A percentile compares a stretch with the other conserved stretches of the same genome.
phyloP scores from a whole-genome alignment of 208 protist genomes.

The Acanthamoeba castellanii region DNA sequence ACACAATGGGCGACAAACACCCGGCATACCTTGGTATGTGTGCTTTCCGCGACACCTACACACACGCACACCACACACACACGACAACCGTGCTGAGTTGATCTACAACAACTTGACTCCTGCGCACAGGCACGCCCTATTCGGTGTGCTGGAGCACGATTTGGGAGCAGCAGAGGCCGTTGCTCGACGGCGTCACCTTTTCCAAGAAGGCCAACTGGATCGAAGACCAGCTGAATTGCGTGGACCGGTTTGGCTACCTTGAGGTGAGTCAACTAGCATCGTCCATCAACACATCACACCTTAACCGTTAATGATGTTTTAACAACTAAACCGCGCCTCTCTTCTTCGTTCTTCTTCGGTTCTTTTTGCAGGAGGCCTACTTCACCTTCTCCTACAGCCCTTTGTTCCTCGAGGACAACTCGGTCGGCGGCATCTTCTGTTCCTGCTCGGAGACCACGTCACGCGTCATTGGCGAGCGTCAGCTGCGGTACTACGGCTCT shows the following conservation, averaged over 20 bases:
- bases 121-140: background rate
- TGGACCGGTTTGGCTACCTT: conserved; percentile 8
- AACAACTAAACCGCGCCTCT: background rate
- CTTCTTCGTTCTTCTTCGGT: background rate
- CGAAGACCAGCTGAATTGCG: conserved; percentile 11
- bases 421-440: conserved; percentile 2
- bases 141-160: conserved; percentile 35
- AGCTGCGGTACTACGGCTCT: background rate
- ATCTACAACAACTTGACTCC: background rate
- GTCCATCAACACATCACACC: background rate
- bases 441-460: conserved; percentile 21
- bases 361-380: conserved; percentile 32
- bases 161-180: background rate
- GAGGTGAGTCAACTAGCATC: background rate
- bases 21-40: background rate
- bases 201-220: background rate
- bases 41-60: too few relatives aligned
- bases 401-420: conserved; percentile 14
- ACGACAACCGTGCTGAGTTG: too few relatives aligned
- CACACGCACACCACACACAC: background rate
- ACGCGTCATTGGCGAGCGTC: conserved; percentile 40
- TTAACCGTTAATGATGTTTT: background rate
- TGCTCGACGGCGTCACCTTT: background rate
- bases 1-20: conserved; percentile 38
- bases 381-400: conserved; percentile 65